Evolutionary conservation across 139 green algal species (phyloP), one percentile per base, ranked within the genome.

Genomic region (Ettlia oleoabundans): DNA sequence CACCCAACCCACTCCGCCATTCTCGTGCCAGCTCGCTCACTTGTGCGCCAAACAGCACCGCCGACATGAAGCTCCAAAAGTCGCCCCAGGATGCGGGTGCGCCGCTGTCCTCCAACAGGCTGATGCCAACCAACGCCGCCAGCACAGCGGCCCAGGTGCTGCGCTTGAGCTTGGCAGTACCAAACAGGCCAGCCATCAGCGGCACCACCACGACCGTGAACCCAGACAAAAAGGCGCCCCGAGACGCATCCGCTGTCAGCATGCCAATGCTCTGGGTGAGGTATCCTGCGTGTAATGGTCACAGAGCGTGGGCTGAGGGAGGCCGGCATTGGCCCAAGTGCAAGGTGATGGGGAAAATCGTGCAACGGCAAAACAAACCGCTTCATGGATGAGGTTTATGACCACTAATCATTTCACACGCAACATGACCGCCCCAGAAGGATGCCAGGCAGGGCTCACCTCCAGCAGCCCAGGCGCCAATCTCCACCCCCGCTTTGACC

Each of bases 131-230:
- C 32, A 97, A 37, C 0, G 94, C 91, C 24, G 88, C 84, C 7
- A 74, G 72, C n/a, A 87, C 92, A 8, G 88, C 89, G 3, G 66
- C 77, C 91, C 91, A 96, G 4, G 89, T 93, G 40, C 87, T 82
- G 41, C 71, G 43, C 35, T 88, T 89, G 21, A 90, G 86, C 42
- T 93, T 87, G 5, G 86, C 42, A 35, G 81, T 81, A 8, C 94
- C 93, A 24, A 80, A 83, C 18, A 94, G 68, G 32, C 89, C 93
- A 4, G 89, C 91, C 42, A 97, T 68, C 10, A 96, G 63, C 5
- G 94, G 94, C 30, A 96, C 91, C 35, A 90, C 84, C 58, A 98
- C 87, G 3, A 97, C 78, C 18, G 94, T 97, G 82, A 97, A 93
- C 15, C 93, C 91, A 38, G 78, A 91, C 10, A 97, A 87, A 58